Conservation (phyloP, 805 yeast genomes). For the Wickerhamiella allomyrinae region DNA sequence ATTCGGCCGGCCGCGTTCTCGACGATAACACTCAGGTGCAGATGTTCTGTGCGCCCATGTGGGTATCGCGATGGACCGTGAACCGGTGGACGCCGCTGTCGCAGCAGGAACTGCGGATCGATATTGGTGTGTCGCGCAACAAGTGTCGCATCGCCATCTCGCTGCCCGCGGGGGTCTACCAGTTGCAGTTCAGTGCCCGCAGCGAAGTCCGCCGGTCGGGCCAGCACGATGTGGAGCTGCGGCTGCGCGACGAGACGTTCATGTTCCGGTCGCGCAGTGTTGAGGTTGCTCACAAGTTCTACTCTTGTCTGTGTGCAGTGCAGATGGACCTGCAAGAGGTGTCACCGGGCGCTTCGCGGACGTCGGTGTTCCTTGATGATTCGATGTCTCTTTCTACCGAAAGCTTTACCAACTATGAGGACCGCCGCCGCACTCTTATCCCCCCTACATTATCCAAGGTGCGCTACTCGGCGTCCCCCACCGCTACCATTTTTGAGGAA, state of each 20-base stretch:
- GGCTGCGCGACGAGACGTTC: constrained; percentile 13
- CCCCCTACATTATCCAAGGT: constrained; percentile 13
- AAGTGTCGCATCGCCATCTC: constrained; percentile 4
- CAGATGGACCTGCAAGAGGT: constrained; percentile 4
- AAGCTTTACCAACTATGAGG: constrained; percentile 1
- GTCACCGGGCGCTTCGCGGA: background rate
- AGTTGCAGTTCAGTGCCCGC: constrained; percentile 7
- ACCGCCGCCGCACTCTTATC: constrained; percentile 10
- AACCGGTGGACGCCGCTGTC: constrained; percentile 18
- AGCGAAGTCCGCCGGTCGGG: constrained; percentile 15
- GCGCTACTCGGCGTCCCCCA: background rate
- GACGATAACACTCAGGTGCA: background rate
- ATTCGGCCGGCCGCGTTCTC: background rate
- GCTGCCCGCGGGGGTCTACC: constrained; percentile 3
- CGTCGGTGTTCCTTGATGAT: background rate
- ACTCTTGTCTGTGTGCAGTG: constrained; percentile 10
- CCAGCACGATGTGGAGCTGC: constrained; percentile 17
- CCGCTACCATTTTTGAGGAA: constrained; percentile 2
- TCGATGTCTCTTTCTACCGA: background rate
- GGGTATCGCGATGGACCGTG: constrained; percentile 18
- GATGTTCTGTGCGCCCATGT: constrained; percentile 12
- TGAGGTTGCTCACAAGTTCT: constrained; percentile 13
- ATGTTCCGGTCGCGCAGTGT: constrained; percentile 19
- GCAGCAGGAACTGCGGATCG: constrained; percentile 17
- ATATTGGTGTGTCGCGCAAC: constrained; percentile 7